Percentiles rank a stretch among this genome's conserved stretches.
Conservation (phyloP, 805 yeast species). For the Cyberlindnera xishuangbannaensis region DNA sequence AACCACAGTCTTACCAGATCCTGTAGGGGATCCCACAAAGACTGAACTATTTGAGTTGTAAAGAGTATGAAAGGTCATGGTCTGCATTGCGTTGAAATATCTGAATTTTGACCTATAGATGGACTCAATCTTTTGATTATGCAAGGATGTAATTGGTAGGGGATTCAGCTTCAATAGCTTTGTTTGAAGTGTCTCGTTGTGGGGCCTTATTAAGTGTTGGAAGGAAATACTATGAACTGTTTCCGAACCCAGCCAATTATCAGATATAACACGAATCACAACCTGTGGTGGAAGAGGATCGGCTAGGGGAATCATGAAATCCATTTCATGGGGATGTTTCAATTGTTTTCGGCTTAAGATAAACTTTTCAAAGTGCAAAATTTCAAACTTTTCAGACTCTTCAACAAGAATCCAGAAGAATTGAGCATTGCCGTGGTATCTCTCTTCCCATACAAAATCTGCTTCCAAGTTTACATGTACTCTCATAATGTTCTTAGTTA, state of each 20-base stretch:
- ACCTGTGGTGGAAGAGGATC: conserved; percentile 92
- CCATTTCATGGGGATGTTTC: conserved; percentile 60
- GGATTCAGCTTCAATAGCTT: conserved; percentile 78
- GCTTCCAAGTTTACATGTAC: conserved; percentile 66
- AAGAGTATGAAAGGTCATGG: conserved; percentile 88
- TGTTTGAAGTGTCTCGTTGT: conserved; percentile 81
- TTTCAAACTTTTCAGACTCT: conserved; percentile 65
- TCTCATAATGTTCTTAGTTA: conserved; percentile 80
- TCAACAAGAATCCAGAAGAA: conserved; percentile 92
- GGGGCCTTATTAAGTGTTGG: conserved; percentile 85
- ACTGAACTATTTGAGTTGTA: conserved; percentile 76
- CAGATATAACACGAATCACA: conserved; percentile 72
- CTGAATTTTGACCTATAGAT: conserved; percentile 66
- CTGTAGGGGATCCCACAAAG: conserved; percentile 96
- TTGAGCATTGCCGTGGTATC: conserved; percentile 76
- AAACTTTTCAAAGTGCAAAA: conserved; percentile 79
- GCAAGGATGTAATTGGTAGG: conserved; percentile 74
- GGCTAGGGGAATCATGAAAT: conserved; percentile 85
- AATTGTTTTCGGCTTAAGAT: conserved; percentile 57
- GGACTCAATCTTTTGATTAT: conserved; percentile 56
- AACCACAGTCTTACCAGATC: conserved; percentile 96
- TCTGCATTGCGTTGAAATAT: conserved; percentile 97
- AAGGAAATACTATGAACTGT: conserved; percentile 72
- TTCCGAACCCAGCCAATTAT: conserved; percentile 87
- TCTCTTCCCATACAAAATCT: conserved; percentile 82